Percentiles rank a stretch among this genome's conserved stretches.
Evolutionary conservation across 2,329 filamentous ascomycete species (phyloP).

Genomic region (Beauveria medogensis): DNA sequence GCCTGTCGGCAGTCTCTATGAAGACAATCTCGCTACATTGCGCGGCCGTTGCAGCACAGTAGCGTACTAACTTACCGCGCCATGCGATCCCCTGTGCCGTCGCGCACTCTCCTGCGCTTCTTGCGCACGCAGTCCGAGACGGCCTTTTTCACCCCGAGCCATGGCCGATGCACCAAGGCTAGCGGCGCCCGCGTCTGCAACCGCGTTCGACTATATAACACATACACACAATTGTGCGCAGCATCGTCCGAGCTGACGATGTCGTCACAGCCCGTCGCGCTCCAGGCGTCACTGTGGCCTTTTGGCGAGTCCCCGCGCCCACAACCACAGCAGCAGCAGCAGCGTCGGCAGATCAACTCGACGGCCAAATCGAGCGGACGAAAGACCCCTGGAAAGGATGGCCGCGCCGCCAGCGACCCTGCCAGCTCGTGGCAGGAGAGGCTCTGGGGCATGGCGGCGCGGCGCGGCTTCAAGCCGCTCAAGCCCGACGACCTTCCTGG

Average conservation of each 20-base stretch:
- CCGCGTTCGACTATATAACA: neutral
- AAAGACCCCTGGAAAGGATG: neutral
- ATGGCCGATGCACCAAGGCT: neutral
- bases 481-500: conserved; percentile 52
- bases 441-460: conserved; percentile 35
- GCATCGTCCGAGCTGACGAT: conserved; percentile 2
- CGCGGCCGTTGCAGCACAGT: neutral
- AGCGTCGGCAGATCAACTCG: conserved; percentile 18
- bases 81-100: conserved; percentile 40
- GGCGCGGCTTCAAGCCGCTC: conserved; percentile 32
- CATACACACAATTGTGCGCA: neutral
- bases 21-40: neutral
- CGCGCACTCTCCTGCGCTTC: conserved; percentile 58
- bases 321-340: conserved; percentile 12
- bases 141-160: conserved; percentile 24
- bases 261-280: neutral
- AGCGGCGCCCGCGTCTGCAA: neutral
- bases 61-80: conserved; percentile 15
- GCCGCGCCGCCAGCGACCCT: conserved; percentile 4
- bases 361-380: neutral
- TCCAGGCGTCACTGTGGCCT: conserved; percentile 25
- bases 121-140: conserved; percentile 62
- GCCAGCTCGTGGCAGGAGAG: conserved; percentile 39
- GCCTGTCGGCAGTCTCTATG: neutral
- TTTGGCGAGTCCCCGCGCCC: conserved; percentile 15